Base-by-base conservation (phyloP, 169 alveolate species). In the Plasmodium cynomolgi region DNA sequence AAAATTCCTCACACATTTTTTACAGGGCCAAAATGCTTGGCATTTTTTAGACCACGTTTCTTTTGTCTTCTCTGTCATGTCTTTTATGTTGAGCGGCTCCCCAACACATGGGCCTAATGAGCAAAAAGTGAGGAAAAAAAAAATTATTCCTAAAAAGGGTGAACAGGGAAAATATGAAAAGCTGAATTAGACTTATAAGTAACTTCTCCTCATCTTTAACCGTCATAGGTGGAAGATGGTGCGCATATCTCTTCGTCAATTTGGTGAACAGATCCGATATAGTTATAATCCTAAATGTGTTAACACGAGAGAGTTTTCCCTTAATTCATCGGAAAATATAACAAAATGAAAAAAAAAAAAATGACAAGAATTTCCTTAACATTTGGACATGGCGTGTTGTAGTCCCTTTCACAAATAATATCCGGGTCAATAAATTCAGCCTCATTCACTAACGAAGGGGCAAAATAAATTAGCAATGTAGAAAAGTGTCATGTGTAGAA, bases 11-110 rank as follows among this genome's bases (percentile, higher is more conserved):
- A 83, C 93, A 92, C 97, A 96, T 83, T 71, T 72, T 41, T 83
- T 93, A 86, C 97, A 96, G 17, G 97, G 97, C 97, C 97, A 96
- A 92, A 92, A 94, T 39, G 96, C 94, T 94, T 95, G 92, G 74
- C 97, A 96, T 47, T 92, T 81, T 29, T 56, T 83, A 31, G 97
- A 81, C 97, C 97, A 96, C 34, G 71, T 82, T 50, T 92, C 86
- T 81, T 96, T 96, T 81, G 88, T 95, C 73, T 86, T 93, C 56
- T 68, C 96, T 29, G 93, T 84, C 96, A 96, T 96, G 8, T 83
- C 47, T 56, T 94, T 82, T 86, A 95, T 92, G 20, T 91, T 93
- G 23, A 96, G 86, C 23, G 95, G 96, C 34, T 96, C 95, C 71
- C 97, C 97, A 50, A 91, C 80, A 74, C 97, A 96, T 3, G 97